These are phyloP conservation scores for Dictyostelium intermedium DNA, from an alignment of 78 protist species.

Conservation along the genomic window DNA sequence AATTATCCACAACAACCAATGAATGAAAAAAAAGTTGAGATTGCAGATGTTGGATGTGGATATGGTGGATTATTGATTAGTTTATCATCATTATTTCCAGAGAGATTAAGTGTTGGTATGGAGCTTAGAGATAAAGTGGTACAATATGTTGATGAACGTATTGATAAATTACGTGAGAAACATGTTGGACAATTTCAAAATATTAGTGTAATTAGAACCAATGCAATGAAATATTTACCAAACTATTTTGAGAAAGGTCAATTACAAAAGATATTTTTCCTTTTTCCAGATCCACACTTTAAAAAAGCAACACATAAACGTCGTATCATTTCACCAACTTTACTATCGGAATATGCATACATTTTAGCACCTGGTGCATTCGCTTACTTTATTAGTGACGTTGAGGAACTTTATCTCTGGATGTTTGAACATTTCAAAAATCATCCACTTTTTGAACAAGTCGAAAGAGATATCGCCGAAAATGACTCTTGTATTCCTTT, in stretches of 20 bases:
- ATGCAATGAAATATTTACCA: constrained; percentile 95
- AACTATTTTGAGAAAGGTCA: constrained; percentile 92
- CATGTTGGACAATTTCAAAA: constrained; percentile 82
- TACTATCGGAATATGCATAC: constrained; percentile 95
- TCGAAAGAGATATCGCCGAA: constrained; percentile 5
- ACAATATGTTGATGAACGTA: constrained; percentile 85
- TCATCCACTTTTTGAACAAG: constrained; percentile 93
- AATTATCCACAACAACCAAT: constrained; percentile 26
- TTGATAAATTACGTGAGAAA: constrained; percentile 66
- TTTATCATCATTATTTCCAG: constrained; percentile 80
- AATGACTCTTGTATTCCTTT: constrained; percentile 72
- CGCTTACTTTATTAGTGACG: constrained; percentile 95
- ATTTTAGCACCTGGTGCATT: constrained; percentile 85
- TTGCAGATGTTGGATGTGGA: constrained; percentile 97
- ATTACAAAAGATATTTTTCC: constrained; percentile 91
- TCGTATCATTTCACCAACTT: constrained; percentile 90
- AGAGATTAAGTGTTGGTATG: constrained; percentile 88
- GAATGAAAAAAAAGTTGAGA: constrained; percentile 37
- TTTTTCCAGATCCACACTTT: constrained; percentile 98
- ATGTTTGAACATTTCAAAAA: constrained; percentile 86
- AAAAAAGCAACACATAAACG: constrained; percentile 91
- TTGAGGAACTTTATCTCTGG: constrained; percentile 92
- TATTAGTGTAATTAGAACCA: constrained; percentile 85
- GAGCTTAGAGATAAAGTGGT: constrained; percentile 93
- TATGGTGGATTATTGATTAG: constrained; percentile 92